Conservation (phyloP, 768 basidiomycete genomes). For the Rhodotorula taiwanensis region DNA sequence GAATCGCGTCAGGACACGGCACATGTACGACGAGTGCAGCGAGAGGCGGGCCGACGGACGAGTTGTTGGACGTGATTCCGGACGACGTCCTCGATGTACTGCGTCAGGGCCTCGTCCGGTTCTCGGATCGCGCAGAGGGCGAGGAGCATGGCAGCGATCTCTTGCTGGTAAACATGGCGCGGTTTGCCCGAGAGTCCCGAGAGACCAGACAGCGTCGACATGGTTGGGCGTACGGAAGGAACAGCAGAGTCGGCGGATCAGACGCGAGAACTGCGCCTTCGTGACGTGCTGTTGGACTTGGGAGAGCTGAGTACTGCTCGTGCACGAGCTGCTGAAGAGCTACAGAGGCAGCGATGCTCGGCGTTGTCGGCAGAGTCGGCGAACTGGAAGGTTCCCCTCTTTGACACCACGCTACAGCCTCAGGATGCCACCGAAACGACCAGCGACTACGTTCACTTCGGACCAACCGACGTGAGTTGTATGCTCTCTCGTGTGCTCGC, state of each 20-base stretch:
- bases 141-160: constrained; percentile 48
- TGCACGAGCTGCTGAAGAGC: no score
- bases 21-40: neutral
- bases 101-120: constrained; percentile 75
- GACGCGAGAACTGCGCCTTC: no score
- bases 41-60: constrained; percentile 48
- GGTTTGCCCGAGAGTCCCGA: neutral
- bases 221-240: no score
- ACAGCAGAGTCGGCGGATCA: no score
- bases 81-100: constrained; percentile 91
- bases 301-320: no score
- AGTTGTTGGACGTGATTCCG: constrained; percentile 84
- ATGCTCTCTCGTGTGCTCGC: no score
- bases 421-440: constrained; percentile 8
- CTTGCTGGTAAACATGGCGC: constrained; percentile 5
- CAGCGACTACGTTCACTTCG: constrained; percentile 10
- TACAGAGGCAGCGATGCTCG: no score
- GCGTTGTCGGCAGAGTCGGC: no score
- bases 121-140: constrained; percentile 94
- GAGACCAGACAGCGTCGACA: neutral
- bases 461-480: constrained; percentile 11
- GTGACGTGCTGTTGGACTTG: no score
- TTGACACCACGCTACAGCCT: no score
- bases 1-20: neutral
- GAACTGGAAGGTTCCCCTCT: no score